Percentiles rank a stretch among this genome's conserved stretches.
These are phyloP conservation scores for Colletotrichum sp. DNA, from an alignment of 2,329 filamentous ascomycete species.

Conservation along the genomic window DNA sequence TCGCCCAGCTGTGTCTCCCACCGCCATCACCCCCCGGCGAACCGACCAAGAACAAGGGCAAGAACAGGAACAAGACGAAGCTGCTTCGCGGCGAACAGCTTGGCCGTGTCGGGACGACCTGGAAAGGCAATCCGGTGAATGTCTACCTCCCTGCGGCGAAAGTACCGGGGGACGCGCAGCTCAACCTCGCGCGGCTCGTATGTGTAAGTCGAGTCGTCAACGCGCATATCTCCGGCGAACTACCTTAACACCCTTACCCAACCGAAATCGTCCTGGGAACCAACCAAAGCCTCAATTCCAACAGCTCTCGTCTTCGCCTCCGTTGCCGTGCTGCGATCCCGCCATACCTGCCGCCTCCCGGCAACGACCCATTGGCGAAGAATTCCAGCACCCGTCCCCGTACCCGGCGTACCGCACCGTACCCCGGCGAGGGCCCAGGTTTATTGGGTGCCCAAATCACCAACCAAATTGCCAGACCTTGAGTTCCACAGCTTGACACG, in stretches of 20 bases:
- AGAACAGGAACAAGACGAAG: background rate
- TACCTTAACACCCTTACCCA: background rate
- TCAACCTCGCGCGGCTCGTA: background rate
- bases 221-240: background rate
- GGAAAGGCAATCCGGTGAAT: slow-evolving; percentile 1
- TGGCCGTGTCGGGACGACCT: background rate
- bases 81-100: background rate
- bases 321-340: background rate
- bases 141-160: background rate
- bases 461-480: background rate
- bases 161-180: background rate
- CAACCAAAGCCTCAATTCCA: background rate
- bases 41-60: background rate
- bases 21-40: background rate
- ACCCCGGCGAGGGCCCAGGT: background rate
- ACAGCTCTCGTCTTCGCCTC: background rate
- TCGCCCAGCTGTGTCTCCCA: background rate
- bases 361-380: background rate
- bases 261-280: background rate
- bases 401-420: background rate
- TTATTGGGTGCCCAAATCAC: background rate
- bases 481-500: background rate
- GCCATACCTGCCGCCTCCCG: background rate
- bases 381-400: background rate
- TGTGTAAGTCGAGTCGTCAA: background rate